Base-by-base conservation (phyloP, 2,329 filamentous ascomycete species). In the Westerdykella aurantiaca region DNA sequence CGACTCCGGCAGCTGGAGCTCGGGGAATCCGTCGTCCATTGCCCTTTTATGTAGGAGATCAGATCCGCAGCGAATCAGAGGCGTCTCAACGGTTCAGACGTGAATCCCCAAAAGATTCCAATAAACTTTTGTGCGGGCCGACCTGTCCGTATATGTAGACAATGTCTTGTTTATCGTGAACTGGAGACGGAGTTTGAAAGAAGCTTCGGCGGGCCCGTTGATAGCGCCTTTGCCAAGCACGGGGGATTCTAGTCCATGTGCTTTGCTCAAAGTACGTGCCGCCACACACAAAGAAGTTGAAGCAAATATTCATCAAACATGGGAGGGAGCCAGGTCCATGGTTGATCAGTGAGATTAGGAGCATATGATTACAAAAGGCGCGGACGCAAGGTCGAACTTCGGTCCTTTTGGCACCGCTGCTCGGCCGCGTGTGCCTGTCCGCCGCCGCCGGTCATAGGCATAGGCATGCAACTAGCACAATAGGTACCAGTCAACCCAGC, bases 1-100 rank as follows among this genome's bases (percentile, higher is more conserved):
- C 18, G 87, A 88, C 66, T 94, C 88, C 10, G 84, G 85, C 29
- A 63, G 52, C 46, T 65, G 60, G 6, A 66, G 41, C 46, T 67
- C 64, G 17, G 56, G 42, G 33, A 51, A 57, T 9, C 46, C 34
- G 31, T 58, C 56, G 46, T 58, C 54, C 58, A 61, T 62, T 41
- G 33, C 4, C 16, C 33, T 9, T 35, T 13, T 35, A n/a, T n/a
- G n/a, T n/a, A n/a, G n/a, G n/a, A n/a, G n/a, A n/a, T 16, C 12
- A 6, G 3, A 4, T 16, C 12, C 35, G 35, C 35, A 3, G 35
- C 11, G 35, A n/a, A 3, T 33, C 5, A 13, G 14, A 33, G 31
- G 6, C 12, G 31, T 12, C 12, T 33, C 12, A 13, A 33, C 12
- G 6, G 3, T 14, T 33, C 12, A 14, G 12, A 33, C 5, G 31